phyloP scores from a whole-genome alignment of 169 alveolate genomes.

The Besnoitia besnoiti region DNA sequence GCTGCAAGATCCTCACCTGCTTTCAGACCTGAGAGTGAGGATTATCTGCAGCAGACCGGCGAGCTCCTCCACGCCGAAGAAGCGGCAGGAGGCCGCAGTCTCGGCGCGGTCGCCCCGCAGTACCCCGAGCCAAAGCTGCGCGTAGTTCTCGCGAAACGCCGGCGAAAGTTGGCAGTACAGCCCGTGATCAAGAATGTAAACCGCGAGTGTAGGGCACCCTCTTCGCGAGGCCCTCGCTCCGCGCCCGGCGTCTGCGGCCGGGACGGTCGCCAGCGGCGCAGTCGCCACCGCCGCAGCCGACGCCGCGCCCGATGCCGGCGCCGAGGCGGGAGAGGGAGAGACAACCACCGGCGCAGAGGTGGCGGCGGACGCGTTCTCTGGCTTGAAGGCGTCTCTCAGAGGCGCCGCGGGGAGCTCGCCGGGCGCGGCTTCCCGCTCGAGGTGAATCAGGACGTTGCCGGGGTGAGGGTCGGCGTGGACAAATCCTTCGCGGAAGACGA shows the following conservation, averaged over 20 bases:
- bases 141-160: slow-evolving; percentile 58
- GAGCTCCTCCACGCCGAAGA: slow-evolving; percentile 55
- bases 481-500: slow-evolving; percentile 79
- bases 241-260: neutral
- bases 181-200: slow-evolving; percentile 68
- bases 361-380: neutral
- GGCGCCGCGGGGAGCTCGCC: too few species aligned
- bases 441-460: slow-evolving; percentile 84
- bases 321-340: neutral
- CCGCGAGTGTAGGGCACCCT: neutral
- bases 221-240: neutral
- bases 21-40: slow-evolving; percentile 60
- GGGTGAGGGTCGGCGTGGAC: slow-evolving; percentile 95
- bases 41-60: slow-evolving; percentile 62
- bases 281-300: neutral
- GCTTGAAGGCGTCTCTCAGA: too few species aligned
- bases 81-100: slow-evolving; percentile 46
- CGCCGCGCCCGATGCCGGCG: neutral
- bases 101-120: slow-evolving; percentile 60
- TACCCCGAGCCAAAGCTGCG: slow-evolving; percentile 67
- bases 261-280: too few species aligned
- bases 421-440: neutral
- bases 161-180: slow-evolving; percentile 62
- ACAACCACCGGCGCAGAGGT: neutral
- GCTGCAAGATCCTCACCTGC: too few species aligned